Evolutionary conservation across 176 grass and related monocot genomes (phyloP).

Genomic region (Guadua angustifolia): DNA sequence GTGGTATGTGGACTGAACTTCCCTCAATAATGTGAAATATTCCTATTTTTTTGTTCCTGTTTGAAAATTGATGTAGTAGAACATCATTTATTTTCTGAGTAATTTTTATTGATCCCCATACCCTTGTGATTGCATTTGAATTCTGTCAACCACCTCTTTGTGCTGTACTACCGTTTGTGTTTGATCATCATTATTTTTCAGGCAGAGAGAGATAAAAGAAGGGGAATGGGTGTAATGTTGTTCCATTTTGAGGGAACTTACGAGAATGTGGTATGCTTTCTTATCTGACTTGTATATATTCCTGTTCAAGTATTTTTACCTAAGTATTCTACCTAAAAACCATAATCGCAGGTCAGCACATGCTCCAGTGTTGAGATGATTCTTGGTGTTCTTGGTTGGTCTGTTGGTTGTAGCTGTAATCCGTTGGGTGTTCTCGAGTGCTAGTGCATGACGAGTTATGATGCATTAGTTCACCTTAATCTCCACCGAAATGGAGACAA

Average conservation of each 20-base stretch:
- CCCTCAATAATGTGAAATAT: conserved; percentile 4
- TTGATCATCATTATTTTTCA: conserved; percentile 48
- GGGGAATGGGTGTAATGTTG: conserved; percentile 74
- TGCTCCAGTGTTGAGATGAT: conserved; percentile 70
- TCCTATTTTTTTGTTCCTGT: conserved; percentile 1
- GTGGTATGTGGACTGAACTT: conserved; percentile 61
- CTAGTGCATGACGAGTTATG: conserved; percentile 26
- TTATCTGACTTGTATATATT: conserved; percentile 20
- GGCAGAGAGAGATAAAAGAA: conserved; percentile 80
- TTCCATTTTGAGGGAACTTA: conserved; percentile 83
- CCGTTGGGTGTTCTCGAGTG: conserved; percentile 63
- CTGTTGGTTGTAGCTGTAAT: conserved; percentile 79
- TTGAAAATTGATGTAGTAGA: not conserved
- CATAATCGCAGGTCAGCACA: conserved; percentile 61
- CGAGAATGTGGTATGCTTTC: conserved; percentile 70
- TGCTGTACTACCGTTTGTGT: not conserved
- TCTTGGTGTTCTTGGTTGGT: conserved; percentile 83
- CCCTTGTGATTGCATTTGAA: conserved; percentile 16
- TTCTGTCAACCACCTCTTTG: not conserved
- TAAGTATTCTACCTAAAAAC: conserved; percentile 26
- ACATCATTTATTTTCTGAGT: not conserved
- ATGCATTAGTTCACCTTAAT: conserved; percentile 5
- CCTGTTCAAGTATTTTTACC: conserved; percentile 22
- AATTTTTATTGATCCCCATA: conserved; percentile 5
- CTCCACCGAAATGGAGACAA: conserved; percentile 32